Evolutionary conservation across 106 monocot species (phyloP).

Genomic region (Apostasia shenzhenica): DNA sequence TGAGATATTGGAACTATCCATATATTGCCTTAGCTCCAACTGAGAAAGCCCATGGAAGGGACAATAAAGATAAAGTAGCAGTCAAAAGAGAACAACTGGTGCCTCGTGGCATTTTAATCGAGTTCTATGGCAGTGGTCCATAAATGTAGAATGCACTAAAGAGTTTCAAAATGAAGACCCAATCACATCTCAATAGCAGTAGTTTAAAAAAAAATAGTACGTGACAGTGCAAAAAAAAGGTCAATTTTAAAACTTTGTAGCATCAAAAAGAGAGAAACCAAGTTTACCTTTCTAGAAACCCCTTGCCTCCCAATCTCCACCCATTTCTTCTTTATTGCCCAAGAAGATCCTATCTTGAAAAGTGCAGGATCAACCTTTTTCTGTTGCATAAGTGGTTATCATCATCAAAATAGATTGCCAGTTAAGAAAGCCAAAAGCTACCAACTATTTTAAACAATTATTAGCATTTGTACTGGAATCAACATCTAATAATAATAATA

Average conservation of each 20-base stretch:
- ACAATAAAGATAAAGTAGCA: no score
- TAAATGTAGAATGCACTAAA: no score
- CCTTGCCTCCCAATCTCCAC: slow-evolving; percentile 47
- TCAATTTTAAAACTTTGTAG: not conserved
- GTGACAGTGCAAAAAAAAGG: not conserved
- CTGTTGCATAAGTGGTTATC: slow-evolving; percentile 16
- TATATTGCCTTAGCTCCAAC: no score
- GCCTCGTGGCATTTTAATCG: no score
- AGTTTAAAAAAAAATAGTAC: no score
- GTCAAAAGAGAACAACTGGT: no score
- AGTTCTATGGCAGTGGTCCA: no score
- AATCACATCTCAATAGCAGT: no score
- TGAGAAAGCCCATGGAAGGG: no score
- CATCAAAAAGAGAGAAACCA: not conserved
- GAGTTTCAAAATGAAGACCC: no score
- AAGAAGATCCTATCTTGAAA: slow-evolving; percentile 59
- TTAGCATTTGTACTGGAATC: not conserved
- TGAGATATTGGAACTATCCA: no score
- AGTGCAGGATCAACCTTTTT: slow-evolving; percentile 46
- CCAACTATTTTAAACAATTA: not conserved
- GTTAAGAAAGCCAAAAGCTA: not conserved
- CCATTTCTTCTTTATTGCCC: slow-evolving; percentile 77
- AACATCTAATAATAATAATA: not conserved
- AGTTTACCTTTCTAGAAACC: slow-evolving; percentile 53
- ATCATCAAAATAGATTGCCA: not conserved